Evolutionary conservation across 352 stramenopile genomes (phyloP).

Genomic region (Pythium apleroticum): DNA sequence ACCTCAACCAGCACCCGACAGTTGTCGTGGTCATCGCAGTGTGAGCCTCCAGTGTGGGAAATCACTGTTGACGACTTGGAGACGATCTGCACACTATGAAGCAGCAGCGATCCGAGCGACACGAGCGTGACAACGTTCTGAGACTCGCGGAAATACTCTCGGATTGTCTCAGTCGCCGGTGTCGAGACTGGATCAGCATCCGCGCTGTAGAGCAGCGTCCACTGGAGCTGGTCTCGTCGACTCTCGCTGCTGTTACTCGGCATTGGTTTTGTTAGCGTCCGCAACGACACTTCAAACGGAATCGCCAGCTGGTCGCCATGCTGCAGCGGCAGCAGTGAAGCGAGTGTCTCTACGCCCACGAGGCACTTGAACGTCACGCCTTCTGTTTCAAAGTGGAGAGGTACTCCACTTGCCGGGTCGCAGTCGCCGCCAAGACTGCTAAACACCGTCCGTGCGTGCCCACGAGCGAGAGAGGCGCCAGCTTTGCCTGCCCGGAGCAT

Average conservation of each 20-base stretch:
- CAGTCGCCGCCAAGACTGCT: neutral
- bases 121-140: slow-evolving; percentile 48
- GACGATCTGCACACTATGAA: slow-evolving; percentile 41
- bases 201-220: slow-evolving; percentile 58
- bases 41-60: neutral
- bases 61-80: slow-evolving; percentile 13
- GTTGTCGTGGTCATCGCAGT: slow-evolving; percentile 39
- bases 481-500: slow-evolving; percentile 13
- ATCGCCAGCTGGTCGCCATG: slow-evolving; percentile 22
- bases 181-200: slow-evolving; percentile 12
- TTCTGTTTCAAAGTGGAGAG: slow-evolving; percentile 17
- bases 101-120: slow-evolving; percentile 47
- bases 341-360: neutral
- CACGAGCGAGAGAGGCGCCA: neutral
- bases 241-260: neutral
- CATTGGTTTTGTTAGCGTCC: neutral
- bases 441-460: slow-evolving; percentile 6
- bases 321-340: slow-evolving; percentile 17
- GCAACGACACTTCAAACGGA: slow-evolving; percentile 28
- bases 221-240: slow-evolving; percentile 40
- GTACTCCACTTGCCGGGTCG: neutral
- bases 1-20: slow-evolving; percentile 55
- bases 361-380: slow-evolving; percentile 20
- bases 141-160: slow-evolving; percentile 51
- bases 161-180: neutral